Evolutionary conservation across 2,329 filamentous ascomycete genomes (phyloP), one percentile per base, ranked within the genome.

Genomic region (Colletotrichum sp.): DNA sequence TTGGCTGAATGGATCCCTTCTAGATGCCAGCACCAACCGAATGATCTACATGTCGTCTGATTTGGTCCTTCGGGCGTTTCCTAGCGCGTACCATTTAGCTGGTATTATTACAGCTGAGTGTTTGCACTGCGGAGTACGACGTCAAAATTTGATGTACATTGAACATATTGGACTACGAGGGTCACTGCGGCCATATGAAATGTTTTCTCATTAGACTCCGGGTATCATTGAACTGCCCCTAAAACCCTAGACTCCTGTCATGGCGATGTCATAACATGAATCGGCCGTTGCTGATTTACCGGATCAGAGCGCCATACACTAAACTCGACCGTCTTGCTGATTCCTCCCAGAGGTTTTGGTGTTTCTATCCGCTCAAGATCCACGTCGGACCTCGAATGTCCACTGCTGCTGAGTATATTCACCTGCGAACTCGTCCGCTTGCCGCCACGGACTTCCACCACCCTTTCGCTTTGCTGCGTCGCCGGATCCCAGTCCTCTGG

Each of bases 301-400:
- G 70, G 71, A 15, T 24, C n/a, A 1, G 74, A 74, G 24, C 71
- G 64, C 49, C 34, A 69, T 12, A 76, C 71, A 16, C 64, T 73
- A 4, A 76, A 24, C 15, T 74, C 70, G 6, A 73, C 59, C 5
- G 70, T 76, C 65, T 76, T 76, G 34, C 18, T 73, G 49, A 74
- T 73, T 9, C 74, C 74, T 26, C 64, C 70, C 13, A 60, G 16
- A 2, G 44, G 60, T 12, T 30, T 39, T n/a, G 4, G 21, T 7
- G 59, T 6, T n/a, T 65, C 44, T 8, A 18, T 30, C 4, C 13
- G 13, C 6, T 62, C 64, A 4, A 44, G 21, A 21, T 55, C 18
- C 6, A 36, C 13, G 10, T 55, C 44, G 10, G 70, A 73, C 10
- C 39, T 57, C 8, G 57, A 36, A 7, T 44, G 32, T 5, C n/a